Evolutionary conservation across 1,139 yeast species (phyloP).

Genomic region (Magnusiomyces suaveolens): DNA sequence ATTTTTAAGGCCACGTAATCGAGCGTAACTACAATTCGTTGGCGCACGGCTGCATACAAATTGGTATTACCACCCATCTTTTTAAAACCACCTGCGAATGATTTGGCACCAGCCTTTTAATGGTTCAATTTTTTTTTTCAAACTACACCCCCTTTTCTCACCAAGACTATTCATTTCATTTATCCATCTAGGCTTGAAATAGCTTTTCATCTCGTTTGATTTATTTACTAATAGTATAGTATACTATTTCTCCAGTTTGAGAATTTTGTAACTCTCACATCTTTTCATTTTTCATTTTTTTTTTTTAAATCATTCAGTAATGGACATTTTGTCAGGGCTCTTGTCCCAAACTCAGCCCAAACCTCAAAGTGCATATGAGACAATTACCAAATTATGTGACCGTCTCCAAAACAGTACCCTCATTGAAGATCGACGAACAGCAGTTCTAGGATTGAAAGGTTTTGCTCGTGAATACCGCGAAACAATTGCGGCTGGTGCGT

Average conservation of each 20-base stretch:
- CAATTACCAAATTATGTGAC: slow-evolving; percentile 83
- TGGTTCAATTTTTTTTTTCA: neutral
- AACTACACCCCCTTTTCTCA: neutral
- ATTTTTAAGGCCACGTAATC: neutral
- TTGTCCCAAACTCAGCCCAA: slow-evolving; percentile 42
- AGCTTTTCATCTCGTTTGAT: neutral
- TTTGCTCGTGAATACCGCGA: slow-evolving; percentile 87
- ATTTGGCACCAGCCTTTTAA: neutral
- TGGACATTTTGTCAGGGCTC: slow-evolving; percentile 42
- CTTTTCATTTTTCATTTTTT: neutral
- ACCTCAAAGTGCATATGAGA: slow-evolving; percentile 64
- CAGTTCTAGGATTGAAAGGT: slow-evolving; percentile 80
- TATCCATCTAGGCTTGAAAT: neutral
- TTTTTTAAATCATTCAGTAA: slow-evolving; percentile 1
- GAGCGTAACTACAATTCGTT: neutral
- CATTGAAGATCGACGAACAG: slow-evolving; percentile 81
- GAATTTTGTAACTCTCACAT: too few relatives aligned
- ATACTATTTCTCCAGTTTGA: too few relatives aligned
- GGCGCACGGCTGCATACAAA: neutral
- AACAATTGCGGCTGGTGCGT: slow-evolving; percentile 78
- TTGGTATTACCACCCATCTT: neutral
- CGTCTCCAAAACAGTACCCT: slow-evolving; percentile 74
- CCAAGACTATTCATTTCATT: neutral
- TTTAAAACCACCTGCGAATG: neutral
- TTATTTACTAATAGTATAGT: too few relatives aligned